A percentile compares a stretch with the other conserved stretches of the same genome.
Conservation (phyloP, 352 stramenopile genomes). For the Pilasporangium apinafurcum region DNA sequence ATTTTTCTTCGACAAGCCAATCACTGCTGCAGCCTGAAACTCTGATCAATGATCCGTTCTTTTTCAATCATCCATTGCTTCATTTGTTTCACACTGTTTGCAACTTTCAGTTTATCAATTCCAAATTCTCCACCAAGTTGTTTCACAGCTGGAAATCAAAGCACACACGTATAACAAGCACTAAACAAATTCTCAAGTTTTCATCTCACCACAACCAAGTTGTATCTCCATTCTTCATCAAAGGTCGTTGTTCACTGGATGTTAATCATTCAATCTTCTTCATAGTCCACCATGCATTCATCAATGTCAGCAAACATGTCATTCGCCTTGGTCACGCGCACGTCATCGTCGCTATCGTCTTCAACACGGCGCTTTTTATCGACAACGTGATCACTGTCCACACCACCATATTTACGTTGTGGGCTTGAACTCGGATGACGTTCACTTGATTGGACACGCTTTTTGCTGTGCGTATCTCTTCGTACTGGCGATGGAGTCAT, state of each 20-base stretch:
- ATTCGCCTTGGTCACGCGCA: slow-evolving; percentile 21
- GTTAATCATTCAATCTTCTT: slow-evolving; percentile 28
- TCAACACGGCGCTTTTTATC: slow-evolving; percentile 11
- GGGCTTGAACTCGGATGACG: slow-evolving; percentile 3
- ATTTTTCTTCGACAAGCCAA: too few species aligned
- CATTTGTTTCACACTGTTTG: too few species aligned
- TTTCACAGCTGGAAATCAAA: slow-evolving; percentile 8
- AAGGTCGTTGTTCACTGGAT: background rate
- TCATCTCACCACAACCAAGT: background rate
- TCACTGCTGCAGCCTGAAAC: too few species aligned
- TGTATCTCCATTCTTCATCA: background rate
- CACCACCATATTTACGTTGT: background rate
- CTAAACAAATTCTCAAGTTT: background rate
- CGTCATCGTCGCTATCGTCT: slow-evolving; percentile 16
- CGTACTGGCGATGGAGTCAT: slow-evolving; percentile 31
- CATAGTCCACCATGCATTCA: slow-evolving; percentile 77
- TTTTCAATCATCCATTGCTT: too few species aligned
- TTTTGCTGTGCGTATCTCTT: slow-evolving; percentile 9
- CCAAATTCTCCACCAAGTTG: too few species aligned
- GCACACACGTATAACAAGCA: slow-evolving; percentile 23
- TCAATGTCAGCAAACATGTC: slow-evolving; percentile 60
- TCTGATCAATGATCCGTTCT: too few species aligned
- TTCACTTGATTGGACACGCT: background rate
- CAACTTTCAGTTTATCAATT: too few species aligned
- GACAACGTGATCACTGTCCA: background rate